Evolutionary conservation across 768 basidiomycete genomes (phyloP).

Genomic region (Porphyrellus cyaneotinctus): DNA sequence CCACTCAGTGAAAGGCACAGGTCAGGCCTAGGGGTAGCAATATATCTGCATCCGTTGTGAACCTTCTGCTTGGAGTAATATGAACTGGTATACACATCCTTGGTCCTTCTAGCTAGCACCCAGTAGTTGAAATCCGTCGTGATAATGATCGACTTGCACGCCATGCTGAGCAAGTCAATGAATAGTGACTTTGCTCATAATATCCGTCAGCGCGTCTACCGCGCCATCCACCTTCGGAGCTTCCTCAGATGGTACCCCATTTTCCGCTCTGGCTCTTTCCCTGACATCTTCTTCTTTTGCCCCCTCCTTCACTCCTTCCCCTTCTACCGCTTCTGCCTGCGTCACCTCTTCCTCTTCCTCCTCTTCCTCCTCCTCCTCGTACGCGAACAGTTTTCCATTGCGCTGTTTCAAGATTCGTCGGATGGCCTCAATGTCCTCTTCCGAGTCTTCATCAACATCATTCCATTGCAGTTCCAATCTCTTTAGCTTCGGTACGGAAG

Average conservation of each 20-base stretch:
- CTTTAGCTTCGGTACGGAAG: constrained; percentile 55
- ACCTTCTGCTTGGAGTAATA: constrained; percentile 9
- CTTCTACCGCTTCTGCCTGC: constrained; percentile 46
- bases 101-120: not conserved
- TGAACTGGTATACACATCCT: constrained; percentile 23
- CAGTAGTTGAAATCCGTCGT: constrained; percentile 2
- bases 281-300: constrained; percentile 31
- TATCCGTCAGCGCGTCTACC: constrained; percentile 59
- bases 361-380: constrained; percentile 82
- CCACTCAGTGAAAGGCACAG: not conserved
- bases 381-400: constrained; percentile 60
- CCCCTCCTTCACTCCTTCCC: constrained; percentile 53
- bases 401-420: constrained; percentile 53
- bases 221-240: constrained; percentile 30
- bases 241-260: constrained; percentile 21
- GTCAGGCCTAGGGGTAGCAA: not conserved
- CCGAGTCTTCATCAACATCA: constrained; percentile 76
- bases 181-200: constrained; percentile 62
- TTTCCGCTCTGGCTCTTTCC: constrained; percentile 24
- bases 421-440: constrained; percentile 49
- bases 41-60: not conserved
- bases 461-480: constrained; percentile 88
- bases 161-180: constrained; percentile 21
- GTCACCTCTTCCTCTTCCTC: constrained; percentile 64
- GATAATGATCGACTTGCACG: not conserved